phyloP scores from a whole-genome alignment of 805 yeast species.

The Candida hungchunana region DNA sequence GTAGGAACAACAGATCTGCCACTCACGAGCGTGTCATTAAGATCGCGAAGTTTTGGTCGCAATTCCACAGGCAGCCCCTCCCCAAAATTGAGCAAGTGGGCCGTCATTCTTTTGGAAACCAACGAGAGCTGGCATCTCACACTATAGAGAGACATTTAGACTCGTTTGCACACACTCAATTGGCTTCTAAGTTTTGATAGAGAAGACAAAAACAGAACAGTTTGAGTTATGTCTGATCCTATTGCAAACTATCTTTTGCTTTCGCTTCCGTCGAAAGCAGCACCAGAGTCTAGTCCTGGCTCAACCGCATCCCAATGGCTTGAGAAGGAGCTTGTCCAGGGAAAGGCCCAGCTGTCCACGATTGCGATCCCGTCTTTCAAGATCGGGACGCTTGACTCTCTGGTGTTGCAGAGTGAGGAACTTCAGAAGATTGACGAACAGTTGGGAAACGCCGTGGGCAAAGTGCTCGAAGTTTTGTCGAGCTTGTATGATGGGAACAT shows the following conservation, averaged over 20 bases:
- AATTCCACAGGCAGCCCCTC: no score
- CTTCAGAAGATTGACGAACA: slow-evolving; percentile 78
- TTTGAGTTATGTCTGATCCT: slow-evolving; percentile 25
- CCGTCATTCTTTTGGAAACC: no score
- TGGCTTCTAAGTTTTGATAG: no score
- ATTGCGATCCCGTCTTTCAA: slow-evolving; percentile 79
- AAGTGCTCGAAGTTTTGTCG: slow-evolving; percentile 70
- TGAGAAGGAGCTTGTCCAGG: slow-evolving; percentile 50
- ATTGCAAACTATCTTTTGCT: slow-evolving; percentile 47
- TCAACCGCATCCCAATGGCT: slow-evolving; percentile 47
- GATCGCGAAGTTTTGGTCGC: no score
- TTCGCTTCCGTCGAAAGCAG: slow-evolving; percentile 50
- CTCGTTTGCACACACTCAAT: no score
- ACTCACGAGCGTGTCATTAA: no score
- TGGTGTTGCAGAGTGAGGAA: slow-evolving; percentile 90
- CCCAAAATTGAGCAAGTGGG: no score
- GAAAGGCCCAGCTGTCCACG: slow-evolving; percentile 51
- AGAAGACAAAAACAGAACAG: background rate
- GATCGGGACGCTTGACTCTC: slow-evolving; percentile 89
- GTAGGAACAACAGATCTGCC: no score
- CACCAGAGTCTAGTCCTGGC: slow-evolving; percentile 47
- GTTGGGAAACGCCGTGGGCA: slow-evolving; percentile 61
- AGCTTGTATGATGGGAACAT: slow-evolving; percentile 41
- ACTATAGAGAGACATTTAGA: no score
- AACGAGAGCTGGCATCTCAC: no score